phyloP scores from a whole-genome alignment of 1,284 basidiomycete genomes.

The Athelia sp. region DNA sequence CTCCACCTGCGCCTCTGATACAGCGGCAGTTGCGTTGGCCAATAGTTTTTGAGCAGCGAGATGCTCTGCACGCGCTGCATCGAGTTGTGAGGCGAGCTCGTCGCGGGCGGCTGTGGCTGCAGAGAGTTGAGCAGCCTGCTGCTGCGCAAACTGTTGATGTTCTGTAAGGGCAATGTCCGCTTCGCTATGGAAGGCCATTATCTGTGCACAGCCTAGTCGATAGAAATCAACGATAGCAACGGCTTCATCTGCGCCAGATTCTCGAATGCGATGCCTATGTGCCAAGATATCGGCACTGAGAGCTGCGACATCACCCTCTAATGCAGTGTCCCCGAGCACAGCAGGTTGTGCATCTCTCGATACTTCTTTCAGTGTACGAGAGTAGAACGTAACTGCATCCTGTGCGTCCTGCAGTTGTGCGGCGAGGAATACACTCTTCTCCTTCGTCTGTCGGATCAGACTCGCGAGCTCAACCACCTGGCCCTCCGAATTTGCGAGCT shows the following conservation, averaged over 20 bases:
- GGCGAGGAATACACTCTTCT: constrained; percentile 43
- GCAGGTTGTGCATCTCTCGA: constrained; percentile 1
- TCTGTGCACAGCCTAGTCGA: constrained; percentile 24
- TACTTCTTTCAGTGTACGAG: constrained; percentile 16
- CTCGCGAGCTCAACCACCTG: constrained; percentile 62
- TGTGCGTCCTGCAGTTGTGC: constrained; percentile 37
- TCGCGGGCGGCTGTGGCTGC: constrained; percentile 32
- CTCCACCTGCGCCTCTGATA: constrained; percentile 9
- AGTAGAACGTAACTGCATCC: constrained; percentile 33
- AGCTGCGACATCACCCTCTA: constrained; percentile 2
- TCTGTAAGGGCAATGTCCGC: constrained; percentile 22
- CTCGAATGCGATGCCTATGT: constrained; percentile 10
- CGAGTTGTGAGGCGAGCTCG: constrained; percentile 32
- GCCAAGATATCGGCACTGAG: constrained; percentile 11
- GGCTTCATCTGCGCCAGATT: constrained; percentile 12
- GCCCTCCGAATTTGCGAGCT: constrained; percentile 59
- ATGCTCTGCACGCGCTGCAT: constrained; percentile 32
- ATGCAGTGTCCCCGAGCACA: neutral
- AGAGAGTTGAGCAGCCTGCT: constrained; percentile 32
- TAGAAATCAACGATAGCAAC: constrained; percentile 27
- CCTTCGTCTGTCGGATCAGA: constrained; percentile 53
- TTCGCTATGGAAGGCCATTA: constrained; percentile 23
- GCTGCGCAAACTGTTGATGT: constrained; percentile 27
- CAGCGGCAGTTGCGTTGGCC: constrained; percentile 21
- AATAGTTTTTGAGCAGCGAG: constrained; percentile 18